Percentiles rank a stretch among this genome's conserved stretches.
Evolutionary conservation across 192 early-diverging fungal species (phyloP).

Genomic region (Linnemannia elongata): DNA sequence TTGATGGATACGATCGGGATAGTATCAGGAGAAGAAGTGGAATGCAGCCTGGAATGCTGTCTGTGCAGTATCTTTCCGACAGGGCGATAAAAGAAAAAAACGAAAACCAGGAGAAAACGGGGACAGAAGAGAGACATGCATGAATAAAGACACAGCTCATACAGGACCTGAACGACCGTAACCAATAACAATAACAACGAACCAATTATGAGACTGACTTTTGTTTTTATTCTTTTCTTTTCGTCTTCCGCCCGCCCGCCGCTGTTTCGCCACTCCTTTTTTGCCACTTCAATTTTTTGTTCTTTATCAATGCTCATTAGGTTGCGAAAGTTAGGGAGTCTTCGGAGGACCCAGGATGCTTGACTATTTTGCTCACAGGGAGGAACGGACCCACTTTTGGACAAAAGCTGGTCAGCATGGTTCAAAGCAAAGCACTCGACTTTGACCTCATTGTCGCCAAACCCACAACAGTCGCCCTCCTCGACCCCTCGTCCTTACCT

Average conservation of each 20-base stretch:
- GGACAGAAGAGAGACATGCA: not conserved
- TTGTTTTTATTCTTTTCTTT: not conserved
- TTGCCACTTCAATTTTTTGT: not conserved
- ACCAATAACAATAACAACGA: not conserved
- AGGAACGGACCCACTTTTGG: slow-evolving; percentile 58
- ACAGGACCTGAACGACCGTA: not conserved
- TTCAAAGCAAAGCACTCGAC: slow-evolving; percentile 47
- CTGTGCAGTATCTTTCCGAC: not conserved
- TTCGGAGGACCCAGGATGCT: slow-evolving; percentile 44
- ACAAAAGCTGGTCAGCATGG: slow-evolving; percentile 54
- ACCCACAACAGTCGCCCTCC: slow-evolving; percentile 35
- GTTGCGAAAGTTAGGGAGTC: slow-evolving; percentile 61
- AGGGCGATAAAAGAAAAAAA: not conserved
- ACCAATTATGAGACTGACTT: not conserved
- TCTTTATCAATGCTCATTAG: slow-evolving; percentile 23
- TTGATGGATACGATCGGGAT: not conserved
- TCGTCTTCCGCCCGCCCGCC: not conserved
- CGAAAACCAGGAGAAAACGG: not conserved
- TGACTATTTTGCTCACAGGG: slow-evolving; percentile 49
- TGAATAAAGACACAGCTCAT: not conserved
- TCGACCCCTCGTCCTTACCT: not conserved
- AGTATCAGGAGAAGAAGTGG: not conserved
- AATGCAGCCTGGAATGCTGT: not conserved
- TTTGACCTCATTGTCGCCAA: slow-evolving; percentile 73
- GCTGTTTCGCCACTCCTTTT: not conserved